These are phyloP conservation scores for Pseudoperonospora humuli DNA, from an alignment of 352 stramenopile genomes.

Conservation along the genomic window DNA sequence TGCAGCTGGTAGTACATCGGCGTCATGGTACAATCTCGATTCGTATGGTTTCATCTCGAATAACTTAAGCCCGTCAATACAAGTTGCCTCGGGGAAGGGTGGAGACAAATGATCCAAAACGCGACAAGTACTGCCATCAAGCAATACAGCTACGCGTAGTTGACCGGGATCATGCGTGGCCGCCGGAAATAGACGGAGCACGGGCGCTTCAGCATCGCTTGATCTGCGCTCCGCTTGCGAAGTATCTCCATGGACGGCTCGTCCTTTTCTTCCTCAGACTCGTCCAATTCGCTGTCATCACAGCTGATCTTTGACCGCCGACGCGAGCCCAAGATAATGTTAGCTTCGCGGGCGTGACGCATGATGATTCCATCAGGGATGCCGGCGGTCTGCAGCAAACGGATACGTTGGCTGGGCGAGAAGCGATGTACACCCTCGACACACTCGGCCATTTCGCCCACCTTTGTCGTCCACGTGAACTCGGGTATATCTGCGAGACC, in stretches of 20 bases:
- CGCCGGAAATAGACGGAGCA: constrained; percentile 40
- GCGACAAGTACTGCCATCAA: not conserved
- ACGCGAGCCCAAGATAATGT: constrained; percentile 57
- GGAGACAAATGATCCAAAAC: constrained; percentile 2
- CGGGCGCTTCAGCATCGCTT: constrained; percentile 35
- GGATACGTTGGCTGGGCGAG: constrained; percentile 46
- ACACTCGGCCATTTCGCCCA: constrained; percentile 58
- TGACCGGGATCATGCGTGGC: constrained; percentile 59
- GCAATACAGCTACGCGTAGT: constrained; percentile 34
- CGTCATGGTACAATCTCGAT: constrained; percentile 9
- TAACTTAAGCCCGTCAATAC: constrained; percentile 23
- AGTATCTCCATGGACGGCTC: constrained; percentile 3
- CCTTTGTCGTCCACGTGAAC: constrained; percentile 62
- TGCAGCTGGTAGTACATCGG: constrained; percentile 5
- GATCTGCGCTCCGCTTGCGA: constrained; percentile 39
- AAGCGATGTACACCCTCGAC: constrained; percentile 60
- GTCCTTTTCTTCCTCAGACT: constrained; percentile 8
- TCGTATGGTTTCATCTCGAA: constrained; percentile 20
- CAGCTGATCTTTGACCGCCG: constrained; percentile 25
- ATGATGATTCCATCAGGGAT: constrained; percentile 62
- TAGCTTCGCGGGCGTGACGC: constrained; percentile 51
- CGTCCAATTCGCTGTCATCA: constrained; percentile 10
- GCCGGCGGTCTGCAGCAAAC: constrained; percentile 41
- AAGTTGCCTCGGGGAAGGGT: not conserved
- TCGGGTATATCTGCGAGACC: constrained; percentile 43